These are phyloP conservation scores for Lactarius tabidus DNA, from an alignment of 768 basidiomycete genomes.

Conservation along the genomic window DNA sequence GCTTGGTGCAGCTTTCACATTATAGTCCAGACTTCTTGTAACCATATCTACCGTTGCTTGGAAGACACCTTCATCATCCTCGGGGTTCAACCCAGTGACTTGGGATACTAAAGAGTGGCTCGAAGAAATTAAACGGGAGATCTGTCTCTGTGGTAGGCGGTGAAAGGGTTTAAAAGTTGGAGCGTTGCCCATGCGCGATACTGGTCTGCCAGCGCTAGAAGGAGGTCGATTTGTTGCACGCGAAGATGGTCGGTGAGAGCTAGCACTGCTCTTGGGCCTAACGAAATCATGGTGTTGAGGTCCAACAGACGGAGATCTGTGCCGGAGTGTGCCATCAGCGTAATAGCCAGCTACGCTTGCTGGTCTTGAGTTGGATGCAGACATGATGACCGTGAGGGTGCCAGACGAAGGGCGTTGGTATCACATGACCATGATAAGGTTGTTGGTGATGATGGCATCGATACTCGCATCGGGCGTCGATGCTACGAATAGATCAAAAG, in stretches of 20 bases:
- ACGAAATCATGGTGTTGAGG: slow-evolving; percentile 39
- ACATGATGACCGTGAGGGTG: slow-evolving; percentile 1
- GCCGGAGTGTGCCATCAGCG: slow-evolving; percentile 1
- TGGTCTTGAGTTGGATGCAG: slow-evolving; percentile 31
- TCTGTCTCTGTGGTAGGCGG: slow-evolving; percentile 48
- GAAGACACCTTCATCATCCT: slow-evolving; percentile 42
- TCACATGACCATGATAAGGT: neutral
- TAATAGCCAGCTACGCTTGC: slow-evolving; percentile 24
- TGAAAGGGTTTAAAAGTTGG: slow-evolving; percentile 38
- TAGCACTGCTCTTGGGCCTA: slow-evolving; percentile 46
- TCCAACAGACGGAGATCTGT: slow-evolving; percentile 27
- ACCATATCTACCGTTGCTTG: slow-evolving; percentile 52
- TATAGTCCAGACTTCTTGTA: slow-evolving; percentile 54
- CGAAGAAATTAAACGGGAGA: slow-evolving; percentile 49
- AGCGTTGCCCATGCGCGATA: slow-evolving; percentile 32
- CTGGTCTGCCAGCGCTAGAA: slow-evolving; percentile 29
- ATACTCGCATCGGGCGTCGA: neutral
- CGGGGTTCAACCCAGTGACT: slow-evolving; percentile 48
- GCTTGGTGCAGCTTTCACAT: slow-evolving; percentile 52
- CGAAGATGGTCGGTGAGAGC: slow-evolving; percentile 42
- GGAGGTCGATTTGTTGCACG: slow-evolving; percentile 39
- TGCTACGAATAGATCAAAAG: neutral
- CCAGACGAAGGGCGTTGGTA: neutral
- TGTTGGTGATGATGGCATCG: neutral
- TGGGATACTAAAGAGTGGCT: slow-evolving; percentile 54